These are phyloP conservation scores for Saussurea involucrata DNA, from an alignment of 129 eudicot species.

Conservation along the genomic window DNA sequence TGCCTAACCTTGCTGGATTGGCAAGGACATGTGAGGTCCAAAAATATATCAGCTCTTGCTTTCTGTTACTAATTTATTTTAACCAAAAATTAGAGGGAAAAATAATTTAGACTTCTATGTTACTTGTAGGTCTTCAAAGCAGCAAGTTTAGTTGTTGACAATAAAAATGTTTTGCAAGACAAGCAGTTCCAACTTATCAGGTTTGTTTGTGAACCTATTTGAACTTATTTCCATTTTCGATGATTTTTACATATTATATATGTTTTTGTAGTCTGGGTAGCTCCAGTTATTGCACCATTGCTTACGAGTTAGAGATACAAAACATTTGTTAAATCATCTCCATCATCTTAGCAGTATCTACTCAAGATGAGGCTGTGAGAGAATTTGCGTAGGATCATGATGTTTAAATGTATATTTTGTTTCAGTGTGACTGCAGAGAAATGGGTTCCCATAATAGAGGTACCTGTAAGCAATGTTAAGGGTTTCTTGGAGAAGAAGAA, in stretches of 20 bases:
- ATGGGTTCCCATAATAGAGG: conserved; percentile 92
- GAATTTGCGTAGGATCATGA: not conserved
- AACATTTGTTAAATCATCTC: not conserved
- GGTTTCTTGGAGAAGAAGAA: conserved; percentile 81
- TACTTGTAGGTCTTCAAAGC: conserved; percentile 81
- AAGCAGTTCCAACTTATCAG: conserved; percentile 98
- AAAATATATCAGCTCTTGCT: not conserved
- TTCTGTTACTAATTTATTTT: not conserved
- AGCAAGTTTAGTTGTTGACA: conserved; percentile 66
- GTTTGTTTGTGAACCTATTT: conserved; percentile 22
- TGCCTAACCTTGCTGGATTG: conserved; percentile 98
- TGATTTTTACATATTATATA: not conserved
- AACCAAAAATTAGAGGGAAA: not conserved
- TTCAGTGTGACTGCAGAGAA: conserved; percentile 96
- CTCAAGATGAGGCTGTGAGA: not conserved
- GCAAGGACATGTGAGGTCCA: conserved; percentile 93
- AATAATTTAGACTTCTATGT: not conserved
- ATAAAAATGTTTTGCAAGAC: conserved; percentile 63
- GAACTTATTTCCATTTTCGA: not conserved
- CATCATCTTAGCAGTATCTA: not conserved
- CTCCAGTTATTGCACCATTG: not conserved
- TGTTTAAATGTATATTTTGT: not conserved
- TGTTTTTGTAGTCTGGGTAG: not conserved
- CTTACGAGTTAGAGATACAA: not conserved
- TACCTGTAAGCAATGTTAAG: conserved; percentile 76